Evolutionary conservation across 495 filamentous ascomycete species (phyloP).

Genomic region (Massariosphaeria phaeospora): DNA sequence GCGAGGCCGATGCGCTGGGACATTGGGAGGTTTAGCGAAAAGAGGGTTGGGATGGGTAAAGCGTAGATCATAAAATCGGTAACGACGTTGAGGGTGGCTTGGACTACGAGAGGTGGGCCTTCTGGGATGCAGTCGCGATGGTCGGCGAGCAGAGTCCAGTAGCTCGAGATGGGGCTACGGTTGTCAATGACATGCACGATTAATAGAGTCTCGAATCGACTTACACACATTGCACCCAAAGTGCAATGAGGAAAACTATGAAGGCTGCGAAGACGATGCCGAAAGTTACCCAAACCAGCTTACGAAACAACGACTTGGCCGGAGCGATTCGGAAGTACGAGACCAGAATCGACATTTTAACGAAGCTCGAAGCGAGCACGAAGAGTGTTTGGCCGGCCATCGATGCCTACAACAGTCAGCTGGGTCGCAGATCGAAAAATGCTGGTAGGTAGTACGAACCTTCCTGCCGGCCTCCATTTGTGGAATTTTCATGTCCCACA

Average conservation of each 20-base stretch:
- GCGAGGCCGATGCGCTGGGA: conserved; percentile 26
- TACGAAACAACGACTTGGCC: conserved; percentile 25
- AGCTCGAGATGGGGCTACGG: conserved; percentile 26
- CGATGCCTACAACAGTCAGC: conserved; percentile 21
- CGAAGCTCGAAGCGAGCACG: conserved; percentile 28
- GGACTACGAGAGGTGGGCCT: conserved; percentile 27
- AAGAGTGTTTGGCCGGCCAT: conserved; percentile 34
- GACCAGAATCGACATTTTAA: conserved; percentile 35
- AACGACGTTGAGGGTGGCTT: conserved; percentile 23
- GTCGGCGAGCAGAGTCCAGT: conserved; percentile 25
- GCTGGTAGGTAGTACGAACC: conserved; percentile 11
- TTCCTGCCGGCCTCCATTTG: conserved; percentile 27
- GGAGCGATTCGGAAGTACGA: conserved; percentile 33
- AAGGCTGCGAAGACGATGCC: conserved; percentile 27
- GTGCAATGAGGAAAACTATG: conserved; percentile 25
- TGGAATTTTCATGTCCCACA: conserved; percentile 27
- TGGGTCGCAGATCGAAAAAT: background rate
- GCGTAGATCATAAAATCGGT: conserved; percentile 33
- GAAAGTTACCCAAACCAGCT: conserved; percentile 27
- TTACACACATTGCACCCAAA: conserved; percentile 32
- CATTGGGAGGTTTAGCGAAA: conserved; percentile 13
- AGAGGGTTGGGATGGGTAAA: conserved; percentile 29
- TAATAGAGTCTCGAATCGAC: too few species aligned
- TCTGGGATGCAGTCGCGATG: conserved; percentile 29
- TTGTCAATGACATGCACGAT: too few species aligned